Percentiles rank a stretch among this genome's conserved stretches.
phyloP scores from a whole-genome alignment of 2,329 filamentous ascomycete species.

The Venturiaceae sp. region DNA sequence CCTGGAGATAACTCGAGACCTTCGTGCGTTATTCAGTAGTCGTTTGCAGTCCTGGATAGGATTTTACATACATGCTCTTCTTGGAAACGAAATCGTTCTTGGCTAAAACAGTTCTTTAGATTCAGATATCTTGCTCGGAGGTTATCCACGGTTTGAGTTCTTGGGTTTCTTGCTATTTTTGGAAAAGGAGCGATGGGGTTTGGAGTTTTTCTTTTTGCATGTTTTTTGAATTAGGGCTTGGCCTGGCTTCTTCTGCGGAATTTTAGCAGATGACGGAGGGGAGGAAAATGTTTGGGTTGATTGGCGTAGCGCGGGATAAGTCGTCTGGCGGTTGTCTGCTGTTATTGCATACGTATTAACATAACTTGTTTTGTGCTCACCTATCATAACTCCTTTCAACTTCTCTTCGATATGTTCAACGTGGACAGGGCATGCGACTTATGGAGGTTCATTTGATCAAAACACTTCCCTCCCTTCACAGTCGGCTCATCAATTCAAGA shows the following conservation, averaged over 20 bases:
- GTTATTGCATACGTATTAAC: not conserved
- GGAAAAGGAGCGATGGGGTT: conserved; percentile 3
- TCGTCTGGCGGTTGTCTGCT: not conserved
- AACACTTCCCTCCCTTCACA: no score
- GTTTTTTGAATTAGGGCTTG: not conserved
- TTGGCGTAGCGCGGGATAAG: not conserved
- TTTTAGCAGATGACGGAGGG: not conserved
- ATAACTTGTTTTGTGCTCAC: not conserved
- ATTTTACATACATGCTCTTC: not conserved
- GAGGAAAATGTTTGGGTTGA: not conserved
- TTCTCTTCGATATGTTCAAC: no score
- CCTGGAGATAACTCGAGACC: conserved; percentile 34
- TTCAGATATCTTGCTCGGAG: not conserved
- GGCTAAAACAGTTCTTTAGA: not conserved
- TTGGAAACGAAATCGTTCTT: not conserved
- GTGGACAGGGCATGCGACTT: no score
- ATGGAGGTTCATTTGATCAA: no score
- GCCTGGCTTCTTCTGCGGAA: not conserved
- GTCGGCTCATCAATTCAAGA: no score
- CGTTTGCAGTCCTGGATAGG: not conserved
- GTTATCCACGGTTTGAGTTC: not conserved
- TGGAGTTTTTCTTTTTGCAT: not conserved
- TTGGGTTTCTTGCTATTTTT: not conserved
- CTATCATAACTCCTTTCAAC: no score
- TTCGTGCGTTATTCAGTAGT: conserved; percentile 32